phyloP scores from a whole-genome alignment of 2,329 filamentous ascomycete genomes.

The Fusarium duplospermum region DNA sequence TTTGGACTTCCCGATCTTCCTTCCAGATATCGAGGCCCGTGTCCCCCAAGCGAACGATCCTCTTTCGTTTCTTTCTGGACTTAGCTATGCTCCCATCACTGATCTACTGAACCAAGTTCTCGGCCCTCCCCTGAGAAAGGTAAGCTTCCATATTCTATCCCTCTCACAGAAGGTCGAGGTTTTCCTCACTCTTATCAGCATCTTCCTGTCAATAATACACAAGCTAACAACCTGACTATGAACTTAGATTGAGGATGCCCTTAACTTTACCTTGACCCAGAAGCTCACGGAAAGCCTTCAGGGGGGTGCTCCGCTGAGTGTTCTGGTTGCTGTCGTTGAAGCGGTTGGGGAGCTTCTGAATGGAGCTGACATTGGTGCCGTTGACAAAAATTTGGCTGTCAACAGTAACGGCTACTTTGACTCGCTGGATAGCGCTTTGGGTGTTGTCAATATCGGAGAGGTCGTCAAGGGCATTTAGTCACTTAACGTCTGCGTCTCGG shows the following conservation, averaged over 20 bases:
- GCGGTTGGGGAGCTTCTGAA: constrained; percentile 9
- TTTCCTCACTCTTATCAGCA: no score
- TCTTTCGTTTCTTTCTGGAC: constrained; percentile 6
- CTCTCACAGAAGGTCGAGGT: background rate
- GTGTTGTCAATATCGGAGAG: constrained; percentile 1
- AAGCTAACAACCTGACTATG: background rate
- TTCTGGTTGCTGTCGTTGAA: constrained; percentile 12
- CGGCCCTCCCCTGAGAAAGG: constrained; percentile 10
- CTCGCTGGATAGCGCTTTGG: constrained; percentile 4
- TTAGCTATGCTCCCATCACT: constrained; percentile 6
- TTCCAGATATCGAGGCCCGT: constrained; percentile 4
- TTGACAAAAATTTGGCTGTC: constrained; percentile 6
- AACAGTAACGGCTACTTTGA: constrained; percentile 17
- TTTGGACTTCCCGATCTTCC: no score
- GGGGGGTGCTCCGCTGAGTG: constrained; percentile 5
- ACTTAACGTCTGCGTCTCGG: no score
- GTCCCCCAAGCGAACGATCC: background rate
- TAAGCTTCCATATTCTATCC: background rate
- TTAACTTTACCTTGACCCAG: constrained; percentile 9
- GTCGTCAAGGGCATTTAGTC: background rate
- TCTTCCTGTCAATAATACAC: background rate
- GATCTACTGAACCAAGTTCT: constrained; percentile 7
- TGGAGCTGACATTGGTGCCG: constrained; percentile 4
- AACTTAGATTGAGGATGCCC: constrained; percentile 10
- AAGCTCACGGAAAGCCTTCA: constrained; percentile 6